These are phyloP conservation scores for Cryphonectria parasitica DNA, from an alignment of 2,329 filamentous ascomycete species.

Conservation along the genomic window DNA sequence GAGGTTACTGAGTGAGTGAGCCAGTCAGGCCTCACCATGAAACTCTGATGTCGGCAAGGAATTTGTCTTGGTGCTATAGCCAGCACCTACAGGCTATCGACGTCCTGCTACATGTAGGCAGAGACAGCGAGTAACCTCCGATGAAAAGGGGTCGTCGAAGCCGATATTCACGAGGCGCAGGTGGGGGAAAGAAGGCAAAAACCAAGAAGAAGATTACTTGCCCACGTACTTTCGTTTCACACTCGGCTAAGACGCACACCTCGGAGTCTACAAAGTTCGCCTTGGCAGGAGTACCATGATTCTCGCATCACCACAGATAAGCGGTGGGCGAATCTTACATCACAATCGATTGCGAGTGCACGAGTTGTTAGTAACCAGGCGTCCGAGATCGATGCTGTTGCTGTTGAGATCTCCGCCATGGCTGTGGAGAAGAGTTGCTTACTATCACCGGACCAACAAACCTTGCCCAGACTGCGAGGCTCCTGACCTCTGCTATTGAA, in stretches of 20 bases:
- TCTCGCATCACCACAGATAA: neutral
- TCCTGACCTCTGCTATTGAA: neutral
- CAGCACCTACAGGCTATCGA: neutral
- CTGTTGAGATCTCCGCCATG: neutral
- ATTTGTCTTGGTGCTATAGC: neutral
- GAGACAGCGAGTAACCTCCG: neutral
- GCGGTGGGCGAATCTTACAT: neutral
- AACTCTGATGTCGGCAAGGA: neutral
- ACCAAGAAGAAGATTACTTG: neutral
- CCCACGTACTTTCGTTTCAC: neutral
- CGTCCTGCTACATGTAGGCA: neutral
- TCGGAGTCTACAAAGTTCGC: neutral
- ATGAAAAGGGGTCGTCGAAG: neutral
- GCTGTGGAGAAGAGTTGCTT: neutral
- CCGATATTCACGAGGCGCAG: neutral
- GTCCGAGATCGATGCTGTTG: neutral
- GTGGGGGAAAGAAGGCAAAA: too few species aligned
- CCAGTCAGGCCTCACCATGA: neutral
- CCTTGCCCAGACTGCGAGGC: neutral
- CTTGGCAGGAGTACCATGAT: neutral
- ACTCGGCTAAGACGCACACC: neutral
- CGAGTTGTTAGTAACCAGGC: neutral
- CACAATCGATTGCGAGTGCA: constrained; percentile 6
- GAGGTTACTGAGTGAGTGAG: neutral
- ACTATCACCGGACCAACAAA: neutral